Base-by-base conservation (phyloP, 495 filamentous ascomycete genomes). In the Talaromyces ruber region DNA sequence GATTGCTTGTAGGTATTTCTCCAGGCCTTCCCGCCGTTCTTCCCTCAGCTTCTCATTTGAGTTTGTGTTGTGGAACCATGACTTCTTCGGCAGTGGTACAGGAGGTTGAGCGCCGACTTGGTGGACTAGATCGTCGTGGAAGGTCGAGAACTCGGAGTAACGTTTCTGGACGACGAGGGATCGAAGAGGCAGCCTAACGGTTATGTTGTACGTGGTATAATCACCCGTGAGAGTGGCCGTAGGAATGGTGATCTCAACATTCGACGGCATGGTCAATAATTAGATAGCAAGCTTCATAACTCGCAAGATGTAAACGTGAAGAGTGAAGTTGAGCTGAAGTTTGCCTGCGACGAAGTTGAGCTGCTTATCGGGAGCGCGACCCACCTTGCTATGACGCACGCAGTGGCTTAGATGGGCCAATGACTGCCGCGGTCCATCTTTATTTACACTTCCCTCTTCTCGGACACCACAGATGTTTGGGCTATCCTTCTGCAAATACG, bases 121-220 rank as follows among this genome's bases (percentile, higher is more conserved):
- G 62, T 81, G 74, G 66, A 78, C 79, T 8, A 98, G 84, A 25
- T 82, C 66, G n/a, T 71, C 66, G 79, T 98, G 86, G 61, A 98
- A 87, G 63, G 83, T 71, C 53, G 80, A 76, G 76, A 98, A 98
- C 72, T 98, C 95, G 60, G 88, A 93, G 83, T 97, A 98, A 67
- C 94, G 92, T 75, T 97, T 97, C 64, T 88, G 85, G 63, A 97
- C 81, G 68, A 87, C 88, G 71, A 91, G 91, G 59, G 90, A 91
- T 63, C 91, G 89, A 58, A 98, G 85, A 8, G 94, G 92, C 4
- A 93, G 86, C 62, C 90, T 88, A 65, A 97, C 81, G 34, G 86
- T 87, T 72, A 98, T 92, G 79, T 94, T 91, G 82, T 98, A 98
- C 74, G 90, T 76, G 1, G 94, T 98, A 79, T 88, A 91, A 51